Evolutionary conservation across 768 basidiomycete species (phyloP), one percentile per base, ranked within the genome.

Genomic region (Strobilomyces echinocephalus): DNA sequence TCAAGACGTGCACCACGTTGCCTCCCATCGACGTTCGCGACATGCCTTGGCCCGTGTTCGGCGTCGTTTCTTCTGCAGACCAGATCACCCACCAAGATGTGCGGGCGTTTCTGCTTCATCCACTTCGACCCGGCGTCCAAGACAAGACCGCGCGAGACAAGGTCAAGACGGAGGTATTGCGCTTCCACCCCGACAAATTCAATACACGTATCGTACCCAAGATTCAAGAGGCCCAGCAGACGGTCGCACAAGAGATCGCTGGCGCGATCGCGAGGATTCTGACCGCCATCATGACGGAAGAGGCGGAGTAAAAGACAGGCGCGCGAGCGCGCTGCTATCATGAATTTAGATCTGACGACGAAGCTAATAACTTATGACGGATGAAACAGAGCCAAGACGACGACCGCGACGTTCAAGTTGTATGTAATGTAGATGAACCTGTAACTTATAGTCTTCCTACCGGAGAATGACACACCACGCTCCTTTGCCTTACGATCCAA

Each of bases 161-260:
- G 18, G 53, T 78, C 54, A 74, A 70, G 53, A 56, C 53, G n/a
- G 81, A 83, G 57, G 63, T 82, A 30, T 61, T 80, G 42, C 71
- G 74, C 20, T 84, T 77, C 72, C 80, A 84, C 55, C 79, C 81
- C 5, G 82, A 84, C 56, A 81, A 79, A 58, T 77, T 81, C 58
- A 63, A 75, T 52, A 52, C 60, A 12, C 69, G 61, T 8, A 60
- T 77, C 12, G 49, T 77, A 26, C 57, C 60, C 8, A 74, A 68
- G 43, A 69, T 81, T 8, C 52, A 60, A 5, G 56, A 58, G 5
- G 52, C 60, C 4, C 71, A 81, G 14, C 66, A 66, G 42, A 63
- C 60, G 18, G 50, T 49, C 10, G 74, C 76, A 5, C 54, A 50
- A 39, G 70, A 71, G 46, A 73, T 73, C 0, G 73, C 74, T 12